Evolutionary conservation across 2,329 filamentous ascomycete species (phyloP).

Genomic region (Apiospora pterosperma): DNA sequence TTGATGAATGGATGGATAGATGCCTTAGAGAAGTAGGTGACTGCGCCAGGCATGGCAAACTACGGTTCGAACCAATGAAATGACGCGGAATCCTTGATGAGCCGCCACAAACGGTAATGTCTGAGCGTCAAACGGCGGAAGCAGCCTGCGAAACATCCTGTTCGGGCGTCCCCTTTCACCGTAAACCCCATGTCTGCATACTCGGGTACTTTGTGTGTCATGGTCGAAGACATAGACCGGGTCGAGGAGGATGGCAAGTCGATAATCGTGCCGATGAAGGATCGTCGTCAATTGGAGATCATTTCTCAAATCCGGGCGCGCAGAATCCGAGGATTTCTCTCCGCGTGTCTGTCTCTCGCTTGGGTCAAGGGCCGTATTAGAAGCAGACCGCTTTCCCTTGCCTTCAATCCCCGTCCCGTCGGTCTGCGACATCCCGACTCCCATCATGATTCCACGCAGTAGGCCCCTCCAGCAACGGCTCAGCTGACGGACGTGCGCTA

Average conservation of each 20-base stretch:
- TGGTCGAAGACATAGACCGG: neutral
- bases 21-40: neutral
- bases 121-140: slow-evolving; percentile 4
- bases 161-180: neutral
- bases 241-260: neutral
- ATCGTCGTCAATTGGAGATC: neutral
- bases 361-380: neutral
- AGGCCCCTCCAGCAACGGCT: neutral
- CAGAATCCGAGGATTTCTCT: neutral
- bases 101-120: slow-evolving; percentile 20
- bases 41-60: too few species aligned
- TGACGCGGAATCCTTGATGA: neutral
- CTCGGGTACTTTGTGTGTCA: neutral
- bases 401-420: neutral
- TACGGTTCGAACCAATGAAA: slow-evolving; percentile 13
- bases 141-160: neutral
- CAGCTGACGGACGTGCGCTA: neutral
- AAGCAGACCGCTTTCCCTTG: neutral
- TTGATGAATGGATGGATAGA: neutral
- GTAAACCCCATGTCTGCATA: neutral
- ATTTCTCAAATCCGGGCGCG: neutral
- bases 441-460: neutral
- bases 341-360: neutral
- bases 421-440: neutral
- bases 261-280: neutral